Base-by-base conservation (phyloP, 108 stramenopile species). In the Conticribra weissflogii region DNA sequence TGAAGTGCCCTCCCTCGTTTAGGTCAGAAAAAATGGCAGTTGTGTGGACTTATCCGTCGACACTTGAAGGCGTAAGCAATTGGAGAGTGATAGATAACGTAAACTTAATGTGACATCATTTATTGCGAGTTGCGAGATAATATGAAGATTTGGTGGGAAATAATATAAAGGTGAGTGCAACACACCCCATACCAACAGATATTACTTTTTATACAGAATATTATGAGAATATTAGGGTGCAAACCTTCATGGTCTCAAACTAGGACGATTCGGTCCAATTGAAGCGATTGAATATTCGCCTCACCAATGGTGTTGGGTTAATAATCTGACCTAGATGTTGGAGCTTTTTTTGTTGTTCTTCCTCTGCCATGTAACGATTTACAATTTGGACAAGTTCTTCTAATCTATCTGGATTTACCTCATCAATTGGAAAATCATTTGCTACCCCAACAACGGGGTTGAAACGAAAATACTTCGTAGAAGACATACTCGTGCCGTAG, bases 381-480 rank as follows among this genome's bases (percentile, higher is more conserved):
- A 89, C 87, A 24, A 91, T 88, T 24, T 81, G 65, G 62, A 80
- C 79, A 25, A 94, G 59, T 41, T 72, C 64, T 52, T 81, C 59
- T 32, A 94, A 67, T 46, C 84, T 79, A 3, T 73, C 69, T 12
- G 88, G 87, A 51, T 94, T 90, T 0, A 86, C 87, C 18, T 84
- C 88, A 49, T 94, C 84, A 33, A 86, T 86, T 21, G 83, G 84
- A 61, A 83, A 85, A 19, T 75, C 74, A 73, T 88, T 79, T 0
- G 87, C 84, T 45, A 58, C 53, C 4, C 93, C 93, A 25, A 94
- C 61, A 19, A 84, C 54, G 0, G 93, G 88, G 66, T 94, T 94
- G 71, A 94, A 88, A 1, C 93, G 85, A 61, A 79, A 86, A 67
- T 94, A 94, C 49, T 83, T 78, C 14, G 89, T 91, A 32, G 83